Evolutionary conservation across 2,329 filamentous ascomycete genomes (phyloP).

Genomic region (Hirsutella rhossiliensis): DNA sequence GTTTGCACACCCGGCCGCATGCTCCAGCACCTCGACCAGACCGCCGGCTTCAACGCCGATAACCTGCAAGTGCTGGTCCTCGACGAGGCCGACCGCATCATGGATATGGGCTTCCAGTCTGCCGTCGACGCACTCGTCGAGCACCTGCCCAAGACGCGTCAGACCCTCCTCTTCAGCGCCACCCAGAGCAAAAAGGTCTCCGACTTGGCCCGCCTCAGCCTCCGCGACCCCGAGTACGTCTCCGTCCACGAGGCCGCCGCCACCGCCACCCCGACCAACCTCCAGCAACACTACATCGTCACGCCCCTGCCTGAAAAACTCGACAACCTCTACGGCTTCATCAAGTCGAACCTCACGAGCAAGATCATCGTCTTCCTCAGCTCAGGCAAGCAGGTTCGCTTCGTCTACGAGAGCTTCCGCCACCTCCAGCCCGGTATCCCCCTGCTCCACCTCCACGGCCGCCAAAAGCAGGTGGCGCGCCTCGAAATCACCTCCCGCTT

Average conservation of each 20-base stretch:
- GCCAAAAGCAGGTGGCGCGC: conserved; percentile 83
- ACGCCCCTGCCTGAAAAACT: conserved; percentile 81
- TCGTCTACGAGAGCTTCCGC: conserved; percentile 86
- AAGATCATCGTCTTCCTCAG: conserved; percentile 96
- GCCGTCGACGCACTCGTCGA: conserved; percentile 89
- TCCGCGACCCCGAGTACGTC: conserved; percentile 88
- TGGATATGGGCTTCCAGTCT: conserved; percentile 93
- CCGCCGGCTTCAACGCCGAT: conserved; percentile 76
- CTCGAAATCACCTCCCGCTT: conserved; percentile 82
- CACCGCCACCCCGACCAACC: conserved; percentile 66
- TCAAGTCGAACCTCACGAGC: conserved; percentile 78
- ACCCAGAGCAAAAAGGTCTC: conserved; percentile 93
- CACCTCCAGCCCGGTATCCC: conserved; percentile 91
- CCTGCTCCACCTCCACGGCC: conserved; percentile 81
- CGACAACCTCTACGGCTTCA: conserved; percentile 85
- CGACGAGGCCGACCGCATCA: conserved; percentile 90
- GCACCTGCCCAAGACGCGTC: conserved; percentile 72
- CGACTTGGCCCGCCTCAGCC: conserved; percentile 76
- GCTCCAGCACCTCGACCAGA: conserved; percentile 92
- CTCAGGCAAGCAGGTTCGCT: conserved; percentile 91
- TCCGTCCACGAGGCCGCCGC: conserved; percentile 78
- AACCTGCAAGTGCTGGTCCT: conserved; percentile 87
- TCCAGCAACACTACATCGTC: conserved; percentile 86
- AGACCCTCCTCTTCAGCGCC: conserved; percentile 90
- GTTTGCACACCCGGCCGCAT: conserved; percentile 93